Base-by-base conservation (phyloP, 495 filamentous ascomycete species). In the Articulospora tetracladia region DNA sequence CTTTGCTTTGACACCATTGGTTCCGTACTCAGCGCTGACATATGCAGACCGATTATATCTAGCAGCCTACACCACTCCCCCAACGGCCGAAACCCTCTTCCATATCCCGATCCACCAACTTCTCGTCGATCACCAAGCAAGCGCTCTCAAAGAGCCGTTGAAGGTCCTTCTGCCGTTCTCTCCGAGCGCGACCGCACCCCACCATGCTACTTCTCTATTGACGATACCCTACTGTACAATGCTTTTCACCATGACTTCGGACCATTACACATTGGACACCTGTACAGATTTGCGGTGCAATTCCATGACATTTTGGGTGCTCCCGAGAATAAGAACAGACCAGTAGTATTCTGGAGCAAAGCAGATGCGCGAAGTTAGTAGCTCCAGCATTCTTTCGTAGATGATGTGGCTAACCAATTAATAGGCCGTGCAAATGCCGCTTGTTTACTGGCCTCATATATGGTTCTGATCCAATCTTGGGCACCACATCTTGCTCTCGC, bases 231-330 rank as follows among this genome's bases (percentile, higher is more conserved):
- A 15, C 80, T 96, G 24, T 99, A 99, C 79, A 98, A 99, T 70
- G 91, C 93, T 8, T 99, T 99, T 77, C 92, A 97, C 73, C 93
- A 93, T 59, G 94, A 99, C 73, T 99, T 99, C 72, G 94, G 94
- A 61, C 94, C 94, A 65, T 79, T 98, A 23, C 95, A 99, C 75
- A 95, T 98, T 55, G 94, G 95, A 3, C 94, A 99, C 67, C 77
- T 98, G 26, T 98, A 99, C 77, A 83, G 94, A 34, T 99, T 98
- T 74, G 92, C 95, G 1, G 85, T 97, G 28, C 83, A 91, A 46
- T 90, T 99, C 70, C 95, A 99, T 68, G 93, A 97, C 68, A 89
- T 98, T 47, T 78, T 99, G 13, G 94, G 90, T 1, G 91, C 93
- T 34, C 88, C 90, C 55, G 82, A 83, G 68, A 92, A 92, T 67